A percentile compares a stretch with the other conserved stretches of the same genome.
phyloP scores from a whole-genome alignment of 2,329 filamentous ascomycete species.

The Trichoderma sp. region DNA sequence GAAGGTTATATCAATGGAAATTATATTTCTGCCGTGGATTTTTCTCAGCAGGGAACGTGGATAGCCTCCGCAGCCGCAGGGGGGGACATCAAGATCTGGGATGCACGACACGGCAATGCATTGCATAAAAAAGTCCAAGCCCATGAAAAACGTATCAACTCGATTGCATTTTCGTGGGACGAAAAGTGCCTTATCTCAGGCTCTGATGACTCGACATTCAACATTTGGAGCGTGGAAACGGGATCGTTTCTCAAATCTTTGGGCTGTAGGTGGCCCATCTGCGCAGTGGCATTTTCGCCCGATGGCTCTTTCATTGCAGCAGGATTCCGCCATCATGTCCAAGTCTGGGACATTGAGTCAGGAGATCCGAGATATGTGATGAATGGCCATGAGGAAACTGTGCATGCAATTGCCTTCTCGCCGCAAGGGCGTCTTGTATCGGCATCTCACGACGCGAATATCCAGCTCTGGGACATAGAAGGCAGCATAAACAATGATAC shows the following conservation, averaged over 20 bases:
- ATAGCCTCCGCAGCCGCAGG: background rate
- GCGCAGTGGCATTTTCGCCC: background rate
- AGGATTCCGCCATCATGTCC: background rate
- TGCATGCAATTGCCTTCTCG: background rate
- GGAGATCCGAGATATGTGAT: background rate
- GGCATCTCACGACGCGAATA: background rate
- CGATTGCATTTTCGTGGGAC: background rate
- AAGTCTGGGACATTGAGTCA: background rate
- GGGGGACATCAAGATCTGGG: background rate
- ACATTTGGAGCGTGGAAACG: background rate
- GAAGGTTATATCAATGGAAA: background rate
- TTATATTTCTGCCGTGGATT: fast-evolving
- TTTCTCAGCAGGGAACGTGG: background rate
- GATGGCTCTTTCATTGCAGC: background rate
- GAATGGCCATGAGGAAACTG: background rate
- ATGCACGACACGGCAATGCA: background rate
- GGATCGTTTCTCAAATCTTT: background rate
- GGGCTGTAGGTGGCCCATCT: background rate
- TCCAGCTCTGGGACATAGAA: fast-evolving
- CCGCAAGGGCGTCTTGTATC: background rate
- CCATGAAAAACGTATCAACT: background rate
- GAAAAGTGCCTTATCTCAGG: background rate
- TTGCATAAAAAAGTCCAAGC: fast-evolving
- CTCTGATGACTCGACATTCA: background rate
- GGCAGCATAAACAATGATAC: background rate